Evolutionary conservation across 495 filamentous ascomycete genomes (phyloP).

Genomic region (Viridothelium virens): DNA sequence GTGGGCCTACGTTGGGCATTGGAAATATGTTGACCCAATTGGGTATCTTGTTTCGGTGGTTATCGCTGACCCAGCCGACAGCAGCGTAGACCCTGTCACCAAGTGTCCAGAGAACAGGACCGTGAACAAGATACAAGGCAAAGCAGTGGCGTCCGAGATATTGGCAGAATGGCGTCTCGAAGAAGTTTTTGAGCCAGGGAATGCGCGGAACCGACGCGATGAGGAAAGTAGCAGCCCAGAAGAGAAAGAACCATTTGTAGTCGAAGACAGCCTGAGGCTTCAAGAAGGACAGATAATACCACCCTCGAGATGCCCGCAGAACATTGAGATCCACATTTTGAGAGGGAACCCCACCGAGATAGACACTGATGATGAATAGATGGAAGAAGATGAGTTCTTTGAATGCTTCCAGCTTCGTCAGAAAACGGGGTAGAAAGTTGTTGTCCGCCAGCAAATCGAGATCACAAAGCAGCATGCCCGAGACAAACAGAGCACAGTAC

Average conservation of each 20-base stretch:
- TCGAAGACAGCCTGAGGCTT: slow-evolving; percentile 47
- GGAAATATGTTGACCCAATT: slow-evolving; percentile 43
- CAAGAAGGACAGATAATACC: slow-evolving; percentile 42
- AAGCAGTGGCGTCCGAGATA: slow-evolving; percentile 25
- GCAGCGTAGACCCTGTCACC: slow-evolving; percentile 46
- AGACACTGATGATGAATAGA: slow-evolving; percentile 37
- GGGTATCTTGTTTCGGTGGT: slow-evolving; percentile 34
- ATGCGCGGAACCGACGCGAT: slow-evolving; percentile 33
- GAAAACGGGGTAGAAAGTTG: slow-evolving; percentile 37
- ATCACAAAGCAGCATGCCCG: slow-evolving; percentile 45
- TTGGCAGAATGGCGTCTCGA: slow-evolving; percentile 27
- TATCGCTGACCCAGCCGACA: slow-evolving; percentile 41
- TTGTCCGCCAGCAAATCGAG: slow-evolving; percentile 40
- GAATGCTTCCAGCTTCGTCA: slow-evolving; percentile 31
- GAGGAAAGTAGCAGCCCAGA: slow-evolving; percentile 31
- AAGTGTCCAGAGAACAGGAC: slow-evolving; percentile 29
- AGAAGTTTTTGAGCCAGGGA: slow-evolving; percentile 33
- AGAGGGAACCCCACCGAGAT: slow-evolving; percentile 42
- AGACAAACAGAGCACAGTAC: slow-evolving; percentile 39
- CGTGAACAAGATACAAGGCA: slow-evolving; percentile 25
- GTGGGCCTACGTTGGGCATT: slow-evolving; percentile 43
- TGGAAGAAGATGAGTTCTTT: slow-evolving; percentile 41
- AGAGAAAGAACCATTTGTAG: slow-evolving; percentile 29
- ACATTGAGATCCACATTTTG: slow-evolving; percentile 30
- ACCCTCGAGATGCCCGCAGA: slow-evolving; percentile 37